phyloP scores from a whole-genome alignment of 352 stramenopile genomes.

The Synura sp. region DNA sequence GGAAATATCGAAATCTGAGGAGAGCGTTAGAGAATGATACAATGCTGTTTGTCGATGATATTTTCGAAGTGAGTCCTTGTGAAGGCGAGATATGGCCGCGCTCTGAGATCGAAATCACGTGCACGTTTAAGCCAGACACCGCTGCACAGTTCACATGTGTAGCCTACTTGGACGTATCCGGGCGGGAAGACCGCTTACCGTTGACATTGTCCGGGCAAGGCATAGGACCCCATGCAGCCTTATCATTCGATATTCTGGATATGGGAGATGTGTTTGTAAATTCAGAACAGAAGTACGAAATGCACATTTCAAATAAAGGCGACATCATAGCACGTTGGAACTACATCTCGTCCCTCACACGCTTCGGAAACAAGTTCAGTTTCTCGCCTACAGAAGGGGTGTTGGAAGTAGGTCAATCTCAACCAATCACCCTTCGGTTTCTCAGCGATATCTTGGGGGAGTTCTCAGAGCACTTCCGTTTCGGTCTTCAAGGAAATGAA shows the following conservation, averaged over 20 bases:
- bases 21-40: conserved; percentile 64
- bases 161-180: conserved; percentile 76
- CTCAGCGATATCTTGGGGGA: conserved; percentile 73
- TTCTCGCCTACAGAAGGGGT: conserved; percentile 49
- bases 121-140: conserved; percentile 74
- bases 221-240: conserved; percentile 81
- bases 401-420: conserved; percentile 63
- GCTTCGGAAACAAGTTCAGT: conserved; percentile 53
- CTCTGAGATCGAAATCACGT: conserved; percentile 77
- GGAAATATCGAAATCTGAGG: conserved; percentile 22
- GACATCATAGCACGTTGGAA: conserved; percentile 75
- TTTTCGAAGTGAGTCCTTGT: conserved; percentile 78
- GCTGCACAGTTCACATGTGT: conserved; percentile 69
- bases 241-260: conserved; percentile 88
- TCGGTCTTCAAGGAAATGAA: conserved; percentile 74
- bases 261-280: conserved; percentile 91
- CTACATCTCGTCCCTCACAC: conserved; percentile 54
- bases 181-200: conserved; percentile 73
- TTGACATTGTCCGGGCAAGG: conserved; percentile 76
- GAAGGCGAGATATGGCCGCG: conserved; percentile 81
- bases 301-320: conserved; percentile 84
- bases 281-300: conserved; percentile 71
- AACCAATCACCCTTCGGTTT: conserved; percentile 75
- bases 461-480: conserved; percentile 70
- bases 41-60: conserved; percentile 89